A percentile compares a stretch with the other conserved stretches of the same genome.
These are phyloP conservation scores for Fusarium temperatum DNA, from an alignment of 2,329 filamentous ascomycete species.

Conservation along the genomic window DNA sequence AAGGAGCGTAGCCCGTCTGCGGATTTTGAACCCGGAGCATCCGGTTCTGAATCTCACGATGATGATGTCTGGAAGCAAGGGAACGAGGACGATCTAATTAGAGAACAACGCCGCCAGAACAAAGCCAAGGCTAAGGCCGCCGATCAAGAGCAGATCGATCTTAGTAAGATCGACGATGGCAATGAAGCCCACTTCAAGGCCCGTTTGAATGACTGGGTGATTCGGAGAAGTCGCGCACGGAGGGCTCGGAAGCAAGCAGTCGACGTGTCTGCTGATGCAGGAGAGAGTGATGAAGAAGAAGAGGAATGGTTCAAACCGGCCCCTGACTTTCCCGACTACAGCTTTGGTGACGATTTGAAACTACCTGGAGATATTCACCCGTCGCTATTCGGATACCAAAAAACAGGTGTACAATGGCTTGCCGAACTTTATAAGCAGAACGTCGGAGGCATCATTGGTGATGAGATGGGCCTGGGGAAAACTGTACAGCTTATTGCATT, in stretches of 20 bases:
- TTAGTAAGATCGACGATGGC: constrained; percentile 81
- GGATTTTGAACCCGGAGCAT: constrained; percentile 55
- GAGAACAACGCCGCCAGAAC: constrained; percentile 53
- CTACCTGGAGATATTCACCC: constrained; percentile 94
- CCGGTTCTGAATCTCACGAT: constrained; percentile 48
- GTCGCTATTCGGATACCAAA: constrained; percentile 94
- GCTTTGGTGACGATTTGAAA: constrained; percentile 77
- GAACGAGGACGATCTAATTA: constrained; percentile 51
- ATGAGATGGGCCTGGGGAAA: constrained; percentile 99
- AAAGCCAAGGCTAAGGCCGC: constrained; percentile 49
- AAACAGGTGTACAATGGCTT: constrained; percentile 95
- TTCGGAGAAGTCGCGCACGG: constrained; percentile 55
- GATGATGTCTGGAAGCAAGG: constrained; percentile 50
- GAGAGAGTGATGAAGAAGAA: constrained; percentile 55
- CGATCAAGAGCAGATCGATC: constrained; percentile 56
- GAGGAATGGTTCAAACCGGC: constrained; percentile 87
- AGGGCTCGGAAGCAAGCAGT: constrained; percentile 51
- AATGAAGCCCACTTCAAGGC: constrained; percentile 82
- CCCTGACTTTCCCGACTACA: constrained; percentile 80
- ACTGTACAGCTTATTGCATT: constrained; percentile 80
- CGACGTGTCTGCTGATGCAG: constrained; percentile 46
- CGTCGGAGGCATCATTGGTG: constrained; percentile 93
- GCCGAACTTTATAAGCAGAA: constrained; percentile 90
- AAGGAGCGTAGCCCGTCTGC: constrained; percentile 53
- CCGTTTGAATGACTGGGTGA: constrained; percentile 79